Conservation (phyloP, 1,284 basidiomycete species). For the Ceratobasidium sp. region DNA sequence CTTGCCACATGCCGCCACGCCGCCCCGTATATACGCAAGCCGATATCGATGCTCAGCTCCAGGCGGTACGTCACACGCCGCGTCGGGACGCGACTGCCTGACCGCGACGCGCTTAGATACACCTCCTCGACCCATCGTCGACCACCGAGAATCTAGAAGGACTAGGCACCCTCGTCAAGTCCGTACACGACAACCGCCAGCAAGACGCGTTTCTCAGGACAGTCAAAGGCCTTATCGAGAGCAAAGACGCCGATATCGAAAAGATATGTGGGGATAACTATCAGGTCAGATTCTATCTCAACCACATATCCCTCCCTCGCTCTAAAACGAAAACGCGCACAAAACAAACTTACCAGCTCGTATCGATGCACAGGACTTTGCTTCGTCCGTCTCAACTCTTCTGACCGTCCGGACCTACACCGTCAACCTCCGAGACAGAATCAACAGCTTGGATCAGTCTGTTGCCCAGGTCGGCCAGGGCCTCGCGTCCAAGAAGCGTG, state of each 20-base stretch:
- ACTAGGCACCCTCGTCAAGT: conserved; percentile 90
- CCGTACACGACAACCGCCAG: conserved; percentile 89
- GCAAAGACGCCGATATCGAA: conserved; percentile 97
- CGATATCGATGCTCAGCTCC: conserved; percentile 48
- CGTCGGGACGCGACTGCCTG: neutral
- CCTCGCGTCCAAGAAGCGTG: conserved; percentile 91
- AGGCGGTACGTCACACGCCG: conserved; percentile 35
- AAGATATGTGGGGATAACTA: conserved; percentile 96
- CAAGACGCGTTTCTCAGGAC: conserved; percentile 92
- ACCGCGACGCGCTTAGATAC: conserved; percentile 78
- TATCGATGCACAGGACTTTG: conserved; percentile 75
- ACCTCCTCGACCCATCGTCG: conserved; percentile 84
- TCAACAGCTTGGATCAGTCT: conserved; percentile 73
- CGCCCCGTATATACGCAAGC: conserved; percentile 45
- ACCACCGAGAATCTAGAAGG: conserved; percentile 93
- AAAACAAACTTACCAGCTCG: neutral
- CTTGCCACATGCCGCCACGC: conserved; percentile 44
- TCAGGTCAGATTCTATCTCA: conserved; percentile 60
- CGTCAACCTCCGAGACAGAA: conserved; percentile 81
- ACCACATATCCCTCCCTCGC: conserved; percentile 9
- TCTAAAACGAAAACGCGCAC: neutral
- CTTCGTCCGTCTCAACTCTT: conserved; percentile 93
- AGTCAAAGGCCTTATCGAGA: conserved; percentile 85
- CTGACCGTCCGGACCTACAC: conserved; percentile 93
- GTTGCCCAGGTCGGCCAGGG: conserved; percentile 83